A percentile compares a stretch with the other conserved stretches of the same genome.
Evolutionary conservation across 352 stramenopile species (phyloP).

Genomic region (Pilasporangium apinafurcum): DNA sequence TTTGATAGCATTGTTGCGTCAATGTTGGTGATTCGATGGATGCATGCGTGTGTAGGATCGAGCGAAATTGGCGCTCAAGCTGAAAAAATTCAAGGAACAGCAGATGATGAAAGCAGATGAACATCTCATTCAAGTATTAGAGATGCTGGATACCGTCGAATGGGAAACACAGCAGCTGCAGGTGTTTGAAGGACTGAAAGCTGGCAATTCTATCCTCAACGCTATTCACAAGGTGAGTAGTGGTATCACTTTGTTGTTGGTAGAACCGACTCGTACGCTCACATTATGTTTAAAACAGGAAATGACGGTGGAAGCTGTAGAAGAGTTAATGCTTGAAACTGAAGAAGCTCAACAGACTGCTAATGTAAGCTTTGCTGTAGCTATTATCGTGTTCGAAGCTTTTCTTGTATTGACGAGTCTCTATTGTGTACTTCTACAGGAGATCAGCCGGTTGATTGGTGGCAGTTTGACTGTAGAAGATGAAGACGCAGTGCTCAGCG

Average conservation of each 20-base stretch:
- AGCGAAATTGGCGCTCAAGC: constrained; percentile 80
- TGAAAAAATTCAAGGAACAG: constrained; percentile 88
- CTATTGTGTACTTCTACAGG: constrained; percentile 26
- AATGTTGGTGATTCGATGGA: neutral
- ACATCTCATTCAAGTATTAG: constrained; percentile 80
- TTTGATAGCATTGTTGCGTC: constrained; percentile 2
- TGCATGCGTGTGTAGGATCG: constrained; percentile 40
- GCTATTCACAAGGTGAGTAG: constrained; percentile 72
- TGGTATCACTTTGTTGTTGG: no score
- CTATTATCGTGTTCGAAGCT: neutral
- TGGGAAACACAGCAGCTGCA: constrained; percentile 86
- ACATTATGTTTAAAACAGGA: constrained; percentile 37
- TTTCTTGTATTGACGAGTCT: neutral
- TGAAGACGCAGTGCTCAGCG: constrained; percentile 79
- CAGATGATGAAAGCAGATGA: constrained; percentile 84
- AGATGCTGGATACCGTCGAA: constrained; percentile 85
- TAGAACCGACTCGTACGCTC: no score
- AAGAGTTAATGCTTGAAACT: constrained; percentile 86
- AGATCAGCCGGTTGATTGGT: constrained; percentile 83
- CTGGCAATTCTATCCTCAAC: constrained; percentile 82
- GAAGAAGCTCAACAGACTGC: constrained; percentile 76
- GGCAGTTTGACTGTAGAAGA: constrained; percentile 73
- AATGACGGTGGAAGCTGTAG: constrained; percentile 83
- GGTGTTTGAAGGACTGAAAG: constrained; percentile 86
- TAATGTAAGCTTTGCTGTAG: constrained; percentile 33